These are phyloP conservation scores for Thermochaetoides dissita DNA, from an alignment of 2,329 filamentous ascomycete species.

Conservation along the genomic window DNA sequence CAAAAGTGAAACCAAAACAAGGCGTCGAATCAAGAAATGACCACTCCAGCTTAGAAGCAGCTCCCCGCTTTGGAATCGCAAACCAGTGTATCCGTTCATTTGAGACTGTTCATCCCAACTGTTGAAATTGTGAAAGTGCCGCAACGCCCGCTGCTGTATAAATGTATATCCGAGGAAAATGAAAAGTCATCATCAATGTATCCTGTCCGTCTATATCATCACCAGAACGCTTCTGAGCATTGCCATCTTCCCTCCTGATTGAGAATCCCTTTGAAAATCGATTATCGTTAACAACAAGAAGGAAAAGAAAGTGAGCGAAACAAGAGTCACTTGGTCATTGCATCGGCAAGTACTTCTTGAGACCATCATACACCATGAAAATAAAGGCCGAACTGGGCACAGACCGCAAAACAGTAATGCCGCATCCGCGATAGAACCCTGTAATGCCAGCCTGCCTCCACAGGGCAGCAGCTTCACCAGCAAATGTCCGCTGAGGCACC, in stretches of 20 bases:
- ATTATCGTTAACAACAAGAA: not conserved
- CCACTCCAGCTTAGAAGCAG: constrained; percentile 1
- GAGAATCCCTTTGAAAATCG: not conserved
- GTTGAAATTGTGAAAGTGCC: too few species aligned
- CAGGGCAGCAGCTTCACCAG: constrained; percentile 54
- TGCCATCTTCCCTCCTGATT: not conserved
- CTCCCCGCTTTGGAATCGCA: not conserved
- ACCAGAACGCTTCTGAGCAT: too few species aligned
- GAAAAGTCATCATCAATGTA: too few species aligned
- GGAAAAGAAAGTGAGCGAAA: not conserved
- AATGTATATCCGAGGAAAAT: too few species aligned
- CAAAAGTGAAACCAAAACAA: too few species aligned
- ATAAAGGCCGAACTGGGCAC: constrained; percentile 97
- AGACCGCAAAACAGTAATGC: constrained; percentile 76
- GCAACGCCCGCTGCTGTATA: too few species aligned
- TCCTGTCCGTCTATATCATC: too few species aligned
- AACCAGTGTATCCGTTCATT: too few species aligned
- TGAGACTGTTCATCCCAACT: too few species aligned
- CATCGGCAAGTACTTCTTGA: constrained; percentile 53
- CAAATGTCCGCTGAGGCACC: constrained; percentile 52
- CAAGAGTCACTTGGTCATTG: constrained; percentile 21
- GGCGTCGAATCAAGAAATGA: not conserved
- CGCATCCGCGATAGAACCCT: constrained; percentile 85
- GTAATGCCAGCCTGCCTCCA: constrained; percentile 71
- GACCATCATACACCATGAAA: constrained; percentile 82